Evolutionary conservation across 2,329 filamentous ascomycete species (phyloP), one percentile per base, ranked within the genome.

Genomic region (Daldinia sp.): DNA sequence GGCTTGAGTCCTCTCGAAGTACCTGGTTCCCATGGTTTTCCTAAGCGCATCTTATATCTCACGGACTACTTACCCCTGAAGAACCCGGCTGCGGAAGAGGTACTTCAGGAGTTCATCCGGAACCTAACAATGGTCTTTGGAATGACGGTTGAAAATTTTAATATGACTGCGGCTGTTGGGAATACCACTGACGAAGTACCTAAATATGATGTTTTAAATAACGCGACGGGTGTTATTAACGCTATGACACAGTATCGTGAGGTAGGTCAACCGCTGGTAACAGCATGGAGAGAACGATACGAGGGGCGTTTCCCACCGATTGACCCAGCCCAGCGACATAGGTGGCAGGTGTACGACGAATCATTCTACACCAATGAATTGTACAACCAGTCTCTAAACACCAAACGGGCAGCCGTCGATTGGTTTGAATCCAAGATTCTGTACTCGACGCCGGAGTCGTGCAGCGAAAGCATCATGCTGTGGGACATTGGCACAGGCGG

Each of bases 401-500:
- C 58, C 13, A 79, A 78, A 66, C 74, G 74, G 21, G 41, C 48
- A 11, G 68, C 68, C 4, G 77, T 78, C 1, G 72, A 77, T 52
- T 78, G 75, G 74, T 79, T 78, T 65, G 76, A 80, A 51, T 51
- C 65, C 3, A 61, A 76, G 23, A 62, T 79, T 3, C 75, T 79
- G 50, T 77, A 72, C 67, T 71, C 68, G 43, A 78, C 75, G 1
- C 35, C 73, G 5, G 74, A 76, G 37, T 77, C 75, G 1, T 80
- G 78, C 61, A 78, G 77, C 4, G 77, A 80, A 51, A 73, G 71
- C 32, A 68, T 81, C 15, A 74, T 80, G 70, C 67, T 80, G 19
- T 78, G 77, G 65, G 79, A 80, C 63, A 77, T 80, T 51, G 78
- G 79, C 8, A 79, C 77, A 0, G 78, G 78, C 19, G 79, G 77